Evolutionary conservation across 192 early-diverging fungal species (phyloP), one percentile per base, ranked within the genome.

Genomic region (Spizellomyces punctatus): DNA sequence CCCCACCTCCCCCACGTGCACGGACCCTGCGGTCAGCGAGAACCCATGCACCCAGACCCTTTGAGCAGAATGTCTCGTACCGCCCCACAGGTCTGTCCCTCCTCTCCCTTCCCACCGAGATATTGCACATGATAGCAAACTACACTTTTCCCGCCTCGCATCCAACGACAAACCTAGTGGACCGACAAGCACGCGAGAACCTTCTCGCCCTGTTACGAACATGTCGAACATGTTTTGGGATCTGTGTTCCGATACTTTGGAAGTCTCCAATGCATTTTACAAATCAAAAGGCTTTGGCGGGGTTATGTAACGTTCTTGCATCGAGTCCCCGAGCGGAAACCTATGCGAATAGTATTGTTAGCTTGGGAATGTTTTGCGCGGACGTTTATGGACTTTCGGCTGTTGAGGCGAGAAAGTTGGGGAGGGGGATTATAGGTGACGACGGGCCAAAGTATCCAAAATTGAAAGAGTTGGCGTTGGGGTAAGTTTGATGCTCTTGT

Each of bases 91-190:
- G 27, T 36, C 3, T 36, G 27, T 36, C 27, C 27, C 27, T 36
- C 27, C 86, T 14, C n/a, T 19, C 7, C 7, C 22, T 56, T 6
- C 54, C 54, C 54, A n/a, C 54, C 54, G 54, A 56, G 22, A 7
- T 56, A 19, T 22, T 56, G n/a, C n/a, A 19, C n/a, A 56, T 56
- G 54, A 56, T 56, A 19, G 54, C 22, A 5, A 19, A n/a, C 4
- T 56, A 56, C 54, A 56, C n/a, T 56, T 56, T 22, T 7, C 22
- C n/a, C 0, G 22, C 54, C 54, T n/a, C 54, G n/a, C n/a, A 22
- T 7, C 6, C n/a, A n/a, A n/a, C n/a, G n/a, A 56, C 22, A 22
- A 22, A 22, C n/a, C n/a, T 6, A 22, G 54, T 56, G n/a, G 54
- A 56, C 54, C 54, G 22, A 6, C n/a, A 56, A n/a, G 54, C 54